Conservation (phyloP, 441 rosid genomes). For the Bocquillonia castaneifolia region DNA sequence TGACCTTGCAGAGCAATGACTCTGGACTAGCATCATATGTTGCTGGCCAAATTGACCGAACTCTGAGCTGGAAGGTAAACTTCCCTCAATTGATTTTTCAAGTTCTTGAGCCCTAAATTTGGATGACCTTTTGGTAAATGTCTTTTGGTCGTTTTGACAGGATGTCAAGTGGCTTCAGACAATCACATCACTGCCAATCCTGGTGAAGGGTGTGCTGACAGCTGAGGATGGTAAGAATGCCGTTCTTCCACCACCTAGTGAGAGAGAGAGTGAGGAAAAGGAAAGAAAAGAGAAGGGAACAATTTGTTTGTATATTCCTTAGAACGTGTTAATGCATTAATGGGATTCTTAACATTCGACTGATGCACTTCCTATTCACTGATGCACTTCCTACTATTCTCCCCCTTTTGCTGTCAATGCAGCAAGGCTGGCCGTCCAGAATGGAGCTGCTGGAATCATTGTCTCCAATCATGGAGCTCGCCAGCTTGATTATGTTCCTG, state of each 20-base stretch:
- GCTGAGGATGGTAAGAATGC: constrained; percentile 70
- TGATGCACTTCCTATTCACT: background rate
- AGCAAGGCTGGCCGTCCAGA: constrained; percentile 75
- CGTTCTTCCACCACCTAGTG: background rate
- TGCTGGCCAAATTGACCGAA: constrained; percentile 72
- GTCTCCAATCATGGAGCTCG: constrained; percentile 98
- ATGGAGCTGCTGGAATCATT: constrained; percentile 84
- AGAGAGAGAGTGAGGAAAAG: background rate
- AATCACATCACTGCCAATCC: constrained; percentile 81
- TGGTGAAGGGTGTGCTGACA: constrained; percentile 88
- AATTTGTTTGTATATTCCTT: background rate
- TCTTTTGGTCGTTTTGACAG: constrained; percentile 29
- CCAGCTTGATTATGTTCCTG: constrained; percentile 90
- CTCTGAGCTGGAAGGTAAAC: constrained; percentile 84
- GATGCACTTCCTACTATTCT: background rate
- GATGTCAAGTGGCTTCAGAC: constrained; percentile 92
- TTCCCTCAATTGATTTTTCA: background rate
- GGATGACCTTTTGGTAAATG: background rate
- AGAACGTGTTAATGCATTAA: background rate
- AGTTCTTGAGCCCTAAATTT: background rate
- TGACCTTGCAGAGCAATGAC: constrained; percentile 54
- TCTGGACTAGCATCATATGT: constrained; percentile 91
- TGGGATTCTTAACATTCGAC: constrained; percentile 1
- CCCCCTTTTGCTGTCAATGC: constrained; percentile 20
- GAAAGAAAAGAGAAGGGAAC: background rate